Conservation (phyloP, 2,329 filamentous ascomycete species). For the Calonectria crousiana region DNA sequence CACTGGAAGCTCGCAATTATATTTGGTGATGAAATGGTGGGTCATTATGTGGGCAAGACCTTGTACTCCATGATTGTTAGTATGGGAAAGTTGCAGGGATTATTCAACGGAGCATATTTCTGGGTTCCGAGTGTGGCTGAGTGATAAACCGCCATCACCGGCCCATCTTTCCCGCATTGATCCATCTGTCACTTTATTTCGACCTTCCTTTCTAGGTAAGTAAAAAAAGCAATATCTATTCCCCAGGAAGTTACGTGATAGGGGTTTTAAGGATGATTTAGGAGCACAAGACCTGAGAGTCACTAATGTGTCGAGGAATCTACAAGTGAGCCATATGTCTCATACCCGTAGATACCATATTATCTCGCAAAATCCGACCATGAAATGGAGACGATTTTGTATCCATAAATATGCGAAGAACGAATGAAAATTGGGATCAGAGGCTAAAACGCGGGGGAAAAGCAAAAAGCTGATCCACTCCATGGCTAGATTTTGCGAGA, state of each 20-base stretch:
- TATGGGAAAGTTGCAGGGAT: not conserved
- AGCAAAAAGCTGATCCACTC: no score
- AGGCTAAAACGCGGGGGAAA: no score
- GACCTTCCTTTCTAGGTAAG: not conserved
- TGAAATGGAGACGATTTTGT: no score
- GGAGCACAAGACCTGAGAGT: not conserved
- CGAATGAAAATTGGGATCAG: no score
- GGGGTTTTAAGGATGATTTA: not conserved
- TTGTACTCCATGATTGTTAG: not conserved
- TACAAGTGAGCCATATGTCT: not conserved
- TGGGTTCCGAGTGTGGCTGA: not conserved
- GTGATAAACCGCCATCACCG: not conserved
- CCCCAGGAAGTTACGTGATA: not conserved
- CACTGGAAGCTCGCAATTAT: not conserved
- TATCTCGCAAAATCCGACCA: no score
- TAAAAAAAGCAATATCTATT: not conserved
- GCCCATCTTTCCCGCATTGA: not conserved
- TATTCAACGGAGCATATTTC: not conserved
- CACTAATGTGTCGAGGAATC: not conserved
- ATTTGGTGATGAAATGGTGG: not conserved
- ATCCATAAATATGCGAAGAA: no score
- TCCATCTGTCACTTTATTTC: not conserved
- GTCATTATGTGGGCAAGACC: not conserved
- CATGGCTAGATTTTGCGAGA: no score
- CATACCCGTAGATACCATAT: not conserved